Evolutionary conservation across 2,329 filamentous ascomycete genomes (phyloP), one percentile per base, ranked within the genome.

Genomic region (Scedosporium apiospermum): DNA sequence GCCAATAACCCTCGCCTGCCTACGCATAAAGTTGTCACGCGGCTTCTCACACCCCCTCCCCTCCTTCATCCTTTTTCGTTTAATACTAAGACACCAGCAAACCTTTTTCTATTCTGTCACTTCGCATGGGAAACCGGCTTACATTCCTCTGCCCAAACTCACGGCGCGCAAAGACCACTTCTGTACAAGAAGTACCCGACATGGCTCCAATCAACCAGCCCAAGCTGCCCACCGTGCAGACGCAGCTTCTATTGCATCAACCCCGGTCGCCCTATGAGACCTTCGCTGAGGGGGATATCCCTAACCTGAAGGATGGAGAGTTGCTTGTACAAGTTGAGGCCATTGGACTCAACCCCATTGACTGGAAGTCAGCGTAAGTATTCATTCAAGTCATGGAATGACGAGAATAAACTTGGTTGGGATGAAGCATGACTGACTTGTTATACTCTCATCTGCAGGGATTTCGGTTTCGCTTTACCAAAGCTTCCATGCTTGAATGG

Each of bases 331-430:
- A 62, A 42, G 51, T 62, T n/a, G 46, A 62, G 44, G 82, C 83
- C 12, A 86, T 90, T 67, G 88, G 89, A 0, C 74, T 92, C 44
- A 92, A 92, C 68, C 89, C 89, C 0, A 88, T 92, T 62, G 89
- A 90, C 70, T 90, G 85, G 85, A 89, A 89, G 75, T 82, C 85
- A 64, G 85, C 87, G 87, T 89, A 75, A 67, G 83, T 21, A 12
- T 14, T 1, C 44, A 30, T 53, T 55, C 4, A 14, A 14, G 23
- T 55, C 59, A 3, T 51, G 14, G 3, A 16, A 18, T 21, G 3
- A 27, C 1, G 3, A 38, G 3, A 38, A 16, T 51, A 16, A 6
- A 41, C 4, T 46, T 49, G 9, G 26, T 30, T 58, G 46, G 6
- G 21, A 21, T 16, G 14, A 27, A 12, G 26, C 26, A 23, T 58